Conservation (phyloP, 495 filamentous ascomycete species). For the Choiromyces venosus region DNA sequence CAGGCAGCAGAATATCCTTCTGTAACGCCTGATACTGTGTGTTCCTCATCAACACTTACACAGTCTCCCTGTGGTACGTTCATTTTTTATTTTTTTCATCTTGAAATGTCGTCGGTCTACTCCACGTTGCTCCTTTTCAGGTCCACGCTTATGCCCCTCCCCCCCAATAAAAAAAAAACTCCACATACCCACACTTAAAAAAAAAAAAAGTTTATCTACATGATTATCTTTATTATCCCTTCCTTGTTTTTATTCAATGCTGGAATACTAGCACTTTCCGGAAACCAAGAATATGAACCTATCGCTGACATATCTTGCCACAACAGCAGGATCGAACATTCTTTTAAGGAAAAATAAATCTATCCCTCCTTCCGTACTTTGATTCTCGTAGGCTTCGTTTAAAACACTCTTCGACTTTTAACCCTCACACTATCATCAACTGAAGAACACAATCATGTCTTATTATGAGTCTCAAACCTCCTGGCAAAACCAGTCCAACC, state of each 20-base stretch:
- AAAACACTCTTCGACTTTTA: conserved; percentile 19
- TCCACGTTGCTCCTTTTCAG: conserved; percentile 2
- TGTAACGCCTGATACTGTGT: not conserved
- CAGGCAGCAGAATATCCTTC: not conserved
- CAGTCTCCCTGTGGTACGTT: not conserved
- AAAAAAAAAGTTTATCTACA: not conserved
- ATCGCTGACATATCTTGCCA: conserved; percentile 25
- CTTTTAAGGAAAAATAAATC: conserved; percentile 18
- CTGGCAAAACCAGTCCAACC: conserved; percentile 64
- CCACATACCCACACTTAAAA: too few relatives aligned
- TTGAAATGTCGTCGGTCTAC: not conserved
- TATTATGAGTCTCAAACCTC: conserved; percentile 79
- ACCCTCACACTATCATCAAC: conserved; percentile 1
- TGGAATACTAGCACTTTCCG: not conserved
- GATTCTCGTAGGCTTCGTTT: conserved; percentile 23
- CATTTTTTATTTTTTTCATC: not conserved
- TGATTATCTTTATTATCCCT: not conserved
- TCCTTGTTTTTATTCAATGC: not conserved
- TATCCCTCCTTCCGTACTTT: conserved; percentile 27
- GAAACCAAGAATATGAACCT: not conserved
- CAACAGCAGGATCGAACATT: conserved; percentile 32
- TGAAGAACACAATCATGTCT: conserved; percentile 56
- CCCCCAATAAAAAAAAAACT: not conserved
- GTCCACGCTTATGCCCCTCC: not conserved
- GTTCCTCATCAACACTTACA: not conserved